Evolutionary conservation across 495 filamentous ascomycete genomes (phyloP), one percentile per base, ranked within the genome.

Genomic region (Wilcoxina mikolae): DNA sequence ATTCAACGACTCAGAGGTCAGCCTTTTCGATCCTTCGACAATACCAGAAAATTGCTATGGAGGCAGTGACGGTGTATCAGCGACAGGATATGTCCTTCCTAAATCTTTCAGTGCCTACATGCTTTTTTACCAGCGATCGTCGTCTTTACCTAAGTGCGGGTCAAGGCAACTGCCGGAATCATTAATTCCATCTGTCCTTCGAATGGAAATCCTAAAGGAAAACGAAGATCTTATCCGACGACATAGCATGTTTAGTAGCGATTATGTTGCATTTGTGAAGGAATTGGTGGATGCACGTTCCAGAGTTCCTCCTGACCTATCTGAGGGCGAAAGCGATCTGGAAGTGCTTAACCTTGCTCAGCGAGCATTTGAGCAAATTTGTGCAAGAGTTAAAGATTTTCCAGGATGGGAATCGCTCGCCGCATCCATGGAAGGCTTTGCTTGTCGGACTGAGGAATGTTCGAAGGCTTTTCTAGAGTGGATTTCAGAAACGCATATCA

Each of bases 91-190:
- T 41, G 33, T 60, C 24, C 39, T 64, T 51, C 76, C 79, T 51
- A 94, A 91, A 65, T 73, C 74, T 5, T 89, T 81, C 71, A 93
- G 83, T 68, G 91, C 89, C 17, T 99, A 99, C 62, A 95, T 96
- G 87, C 74, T 99, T 35, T 95, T 99, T 69, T 99, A 96, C 64
- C 84, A 95, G 65, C 77, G 91, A 54, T 79, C 82, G 3, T 79
- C 82, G 1, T 78, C 77, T 11, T 72, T 86, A 22, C 33, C 17
- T 12, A 23, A 24, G 22, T 25, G 15, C 23, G 22, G 10, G 12
- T 17, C 15, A 27, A 12, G 12, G 9, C 20, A 1, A 25, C 15
- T 17, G 10, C 27, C 46, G 25, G 24, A 28, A 29, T 25, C 46
- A 29, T 15, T 11, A 28, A 12, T 49, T 27, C 46, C 46, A 15